Conservation (phyloP, 2,329 filamentous ascomycete species). For the Ophiosphaerella narmari region DNA sequence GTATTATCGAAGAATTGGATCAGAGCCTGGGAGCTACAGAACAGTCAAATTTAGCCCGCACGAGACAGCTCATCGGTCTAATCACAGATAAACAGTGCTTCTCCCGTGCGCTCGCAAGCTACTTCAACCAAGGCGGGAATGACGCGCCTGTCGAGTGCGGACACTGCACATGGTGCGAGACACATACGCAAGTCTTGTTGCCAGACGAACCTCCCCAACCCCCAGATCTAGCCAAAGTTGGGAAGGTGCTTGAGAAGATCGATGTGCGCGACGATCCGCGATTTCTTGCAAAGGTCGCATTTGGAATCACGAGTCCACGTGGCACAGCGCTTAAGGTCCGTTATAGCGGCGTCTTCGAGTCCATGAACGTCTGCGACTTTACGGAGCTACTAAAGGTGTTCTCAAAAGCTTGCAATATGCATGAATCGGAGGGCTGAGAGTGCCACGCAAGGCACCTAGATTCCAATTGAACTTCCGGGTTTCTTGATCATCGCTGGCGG, state of each 20-base stretch:
- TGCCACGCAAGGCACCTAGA: neutral
- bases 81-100: conserved; percentile 60
- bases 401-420: conserved; percentile 13
- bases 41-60: conserved; percentile 57
- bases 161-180: conserved; percentile 58
- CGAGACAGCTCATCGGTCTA: conserved; percentile 57
- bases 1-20: conserved; percentile 56
- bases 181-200: conserved; percentile 39
- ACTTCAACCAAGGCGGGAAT: conserved; percentile 59
- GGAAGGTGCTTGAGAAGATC: conserved; percentile 51
- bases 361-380: conserved; percentile 61
- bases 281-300: conserved; percentile 64
- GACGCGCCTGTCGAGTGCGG: conserved; percentile 53
- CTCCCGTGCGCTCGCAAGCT: conserved; percentile 56
- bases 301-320: conserved; percentile 65
- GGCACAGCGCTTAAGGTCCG: conserved; percentile 56
- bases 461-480: no score
- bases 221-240: conserved; percentile 50
- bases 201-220: conserved; percentile 46
- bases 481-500: no score
- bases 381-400: conserved; percentile 34
- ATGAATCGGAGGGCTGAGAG: neutral
- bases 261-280: conserved; percentile 61
- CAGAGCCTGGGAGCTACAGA: conserved; percentile 58
- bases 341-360: conserved; percentile 54